Percentiles rank a stretch among this genome's conserved stretches.
Conservation (phyloP, 2,329 filamentous ascomycete genomes). For the Zopfia rhizophila region DNA sequence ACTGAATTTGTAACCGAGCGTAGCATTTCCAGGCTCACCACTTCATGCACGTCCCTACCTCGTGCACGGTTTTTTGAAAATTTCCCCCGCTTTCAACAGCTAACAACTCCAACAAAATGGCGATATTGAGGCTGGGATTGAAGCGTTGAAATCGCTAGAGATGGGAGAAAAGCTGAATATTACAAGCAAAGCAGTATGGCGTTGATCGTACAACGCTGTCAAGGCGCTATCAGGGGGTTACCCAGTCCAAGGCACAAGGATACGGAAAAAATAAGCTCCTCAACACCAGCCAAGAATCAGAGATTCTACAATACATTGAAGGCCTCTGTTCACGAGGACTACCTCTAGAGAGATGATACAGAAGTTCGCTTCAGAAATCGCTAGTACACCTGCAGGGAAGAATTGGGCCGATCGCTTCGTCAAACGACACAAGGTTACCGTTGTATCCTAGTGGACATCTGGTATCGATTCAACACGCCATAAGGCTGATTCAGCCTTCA, state of each 20-base stretch:
- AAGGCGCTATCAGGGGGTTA: neutral
- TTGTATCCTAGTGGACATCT: constrained; percentile 24
- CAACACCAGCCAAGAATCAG: constrained; percentile 12
- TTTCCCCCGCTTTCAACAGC: no score
- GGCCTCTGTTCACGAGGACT: constrained; percentile 19
- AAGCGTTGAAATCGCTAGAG: no score
- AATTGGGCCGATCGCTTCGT: constrained; percentile 29
- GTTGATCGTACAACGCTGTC: no score
- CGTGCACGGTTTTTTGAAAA: no score
- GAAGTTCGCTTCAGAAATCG: constrained; percentile 24
- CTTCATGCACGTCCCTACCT: no score
- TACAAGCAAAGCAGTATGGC: no score
- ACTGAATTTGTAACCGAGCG: no score
- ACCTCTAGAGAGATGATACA: constrained; percentile 24
- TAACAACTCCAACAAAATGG: no score
- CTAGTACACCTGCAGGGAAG: constrained; percentile 13
- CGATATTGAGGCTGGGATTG: no score
- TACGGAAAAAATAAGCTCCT: constrained; percentile 8
- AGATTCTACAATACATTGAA: constrained; percentile 32
- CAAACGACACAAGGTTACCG: constrained; percentile 11
- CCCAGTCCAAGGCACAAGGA: neutral
- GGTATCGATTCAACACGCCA: constrained; percentile 26
- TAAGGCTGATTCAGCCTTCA: constrained; percentile 26
- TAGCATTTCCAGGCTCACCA: no score
- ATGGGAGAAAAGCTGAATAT: no score